phyloP scores from a whole-genome alignment of 164 flowering plant genomes.

The Nymphaea thermarum region DNA sequence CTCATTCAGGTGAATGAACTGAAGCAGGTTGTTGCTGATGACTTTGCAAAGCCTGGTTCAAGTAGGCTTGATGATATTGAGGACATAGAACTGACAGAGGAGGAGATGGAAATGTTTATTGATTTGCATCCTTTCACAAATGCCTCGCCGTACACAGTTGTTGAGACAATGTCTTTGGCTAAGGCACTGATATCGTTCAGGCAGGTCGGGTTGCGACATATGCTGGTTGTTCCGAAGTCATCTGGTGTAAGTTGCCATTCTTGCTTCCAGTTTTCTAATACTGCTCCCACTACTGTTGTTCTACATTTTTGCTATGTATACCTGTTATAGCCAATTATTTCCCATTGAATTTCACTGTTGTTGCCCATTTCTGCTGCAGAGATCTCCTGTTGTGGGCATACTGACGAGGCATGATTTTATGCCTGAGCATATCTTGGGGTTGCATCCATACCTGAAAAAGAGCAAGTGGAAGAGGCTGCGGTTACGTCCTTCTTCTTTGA shows the following conservation, averaged over 20 bases:
- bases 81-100: slow-evolving; percentile 40
- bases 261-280: slow-evolving; percentile 37
- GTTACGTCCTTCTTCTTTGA: slow-evolving; percentile 22
- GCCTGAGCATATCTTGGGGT: slow-evolving; percentile 61
- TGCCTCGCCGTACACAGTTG: slow-evolving; percentile 75
- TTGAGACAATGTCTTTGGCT: slow-evolving; percentile 86
- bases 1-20: slow-evolving; percentile 75
- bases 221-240: slow-evolving; percentile 70
- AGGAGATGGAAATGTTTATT: slow-evolving; percentile 84
- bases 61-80: slow-evolving; percentile 39
- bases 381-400: slow-evolving; percentile 73
- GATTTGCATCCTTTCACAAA: slow-evolving; percentile 89
- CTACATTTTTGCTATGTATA: neutral
- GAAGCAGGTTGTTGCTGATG: slow-evolving; percentile 48
- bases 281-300: neutral
- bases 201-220: slow-evolving; percentile 71
- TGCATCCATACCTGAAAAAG: slow-evolving; percentile 57
- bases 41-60: slow-evolving; percentile 41
- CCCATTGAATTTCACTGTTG: neutral
- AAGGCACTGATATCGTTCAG: slow-evolving; percentile 82
- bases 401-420: slow-evolving; percentile 86
- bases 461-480: slow-evolving; percentile 38
- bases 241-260: neutral
- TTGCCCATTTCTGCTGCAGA: slow-evolving; percentile 25
- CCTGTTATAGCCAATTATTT: neutral